Evolutionary conservation across 2,329 filamentous ascomycete species (phyloP), one percentile per base, ranked within the genome.

Genomic region (Calonectria multiphialidica): DNA sequence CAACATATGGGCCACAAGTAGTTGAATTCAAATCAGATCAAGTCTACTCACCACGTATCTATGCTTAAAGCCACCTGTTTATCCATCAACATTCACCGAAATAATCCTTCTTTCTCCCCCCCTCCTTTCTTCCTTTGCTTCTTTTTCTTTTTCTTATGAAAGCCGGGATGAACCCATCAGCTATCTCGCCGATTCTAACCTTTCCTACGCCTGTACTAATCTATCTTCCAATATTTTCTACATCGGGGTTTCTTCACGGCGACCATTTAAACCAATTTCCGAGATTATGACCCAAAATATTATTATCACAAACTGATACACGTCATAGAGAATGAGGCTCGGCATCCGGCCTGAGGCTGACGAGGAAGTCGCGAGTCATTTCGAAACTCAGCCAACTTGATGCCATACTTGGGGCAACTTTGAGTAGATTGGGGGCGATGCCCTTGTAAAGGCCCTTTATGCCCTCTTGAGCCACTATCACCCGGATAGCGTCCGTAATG

Each of bases 361-460:
- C 87, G 47, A 98, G 86, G 81, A 97, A 93, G 84, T 99, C 97
- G 76, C 97, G 91, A 10, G 95, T 96, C 82, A 98, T 87, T 85
- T 99, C 97, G 82, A 98, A 99, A 84, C 96, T 98, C 73, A 98
- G 90, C 96, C 97, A 99, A 84, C 95, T 98, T 78, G 95, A 97
- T 18, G 97, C 97, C 96, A 99, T 99, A 83, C 96, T 98, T 4
- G 97, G 97, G 9, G 97, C 96, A 18, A 99, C 97, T 85, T 99
- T 99, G 73, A 99, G 90, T 25, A 99, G 88, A 80, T 99, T 99
- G 0, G 97, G 97, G 18, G 96, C 91, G 77, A 99, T 96, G 68
- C 97, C 97, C 84, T 98, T 99, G 88, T 98, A 99, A 50, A 99
- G 86, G 63, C 97, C 97, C 72, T 89, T 89, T 66, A 96, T 45